These are phyloP conservation scores for Crithidia brevicula DNA, from an alignment of 208 protist species.

Conservation along the genomic window DNA sequence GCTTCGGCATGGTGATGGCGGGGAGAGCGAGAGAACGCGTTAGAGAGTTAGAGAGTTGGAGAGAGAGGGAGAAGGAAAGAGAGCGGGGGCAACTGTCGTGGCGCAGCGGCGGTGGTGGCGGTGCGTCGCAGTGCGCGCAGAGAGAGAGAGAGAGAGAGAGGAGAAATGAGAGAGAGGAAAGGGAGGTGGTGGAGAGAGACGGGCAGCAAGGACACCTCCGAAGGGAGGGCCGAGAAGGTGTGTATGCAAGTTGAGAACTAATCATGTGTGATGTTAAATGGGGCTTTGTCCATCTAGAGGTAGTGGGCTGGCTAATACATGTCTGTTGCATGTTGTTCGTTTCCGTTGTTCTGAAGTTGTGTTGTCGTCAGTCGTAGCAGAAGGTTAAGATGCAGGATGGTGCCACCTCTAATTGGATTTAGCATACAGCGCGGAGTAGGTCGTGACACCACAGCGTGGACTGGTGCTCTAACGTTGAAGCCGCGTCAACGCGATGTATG, in stretches of 20 bases:
- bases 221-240: not conserved
- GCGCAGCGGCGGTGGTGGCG: not conserved
- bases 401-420: no score
- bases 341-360: no score
- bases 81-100: not conserved
- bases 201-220: not conserved
- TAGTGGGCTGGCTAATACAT: no score
- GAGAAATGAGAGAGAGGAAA: not conserved
- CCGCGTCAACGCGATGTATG: not conserved
- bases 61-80: not conserved
- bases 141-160: not conserved
- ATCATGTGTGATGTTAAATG: not conserved
- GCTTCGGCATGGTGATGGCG: not conserved
- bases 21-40: not conserved
- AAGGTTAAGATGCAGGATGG: not conserved
- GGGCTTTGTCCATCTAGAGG: not conserved
- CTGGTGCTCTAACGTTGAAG: not conserved
- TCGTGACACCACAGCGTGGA: not conserved
- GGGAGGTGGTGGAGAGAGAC: not conserved
- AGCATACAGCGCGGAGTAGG: not conserved
- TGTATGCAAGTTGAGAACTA: not conserved
- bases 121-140: not conserved
- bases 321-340: no score
- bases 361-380: no score
- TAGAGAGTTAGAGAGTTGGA: not conserved